These are phyloP conservation scores for Phytopythium cucurbitacearum DNA, from an alignment of 352 stramenopile species.

Conservation along the genomic window DNA sequence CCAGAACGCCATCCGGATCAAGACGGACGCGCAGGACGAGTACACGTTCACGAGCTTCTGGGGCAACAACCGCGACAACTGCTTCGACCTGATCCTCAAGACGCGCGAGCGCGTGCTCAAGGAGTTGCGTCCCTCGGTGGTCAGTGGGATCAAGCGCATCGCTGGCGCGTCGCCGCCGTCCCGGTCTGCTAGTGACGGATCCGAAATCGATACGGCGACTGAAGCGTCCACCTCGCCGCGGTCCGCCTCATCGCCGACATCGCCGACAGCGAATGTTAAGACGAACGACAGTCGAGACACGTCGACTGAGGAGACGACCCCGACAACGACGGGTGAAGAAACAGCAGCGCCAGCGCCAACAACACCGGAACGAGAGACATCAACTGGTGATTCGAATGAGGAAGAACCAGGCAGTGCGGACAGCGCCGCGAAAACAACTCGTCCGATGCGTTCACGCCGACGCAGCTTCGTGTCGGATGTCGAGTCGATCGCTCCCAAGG, in stretches of 20 bases:
- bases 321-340: no score
- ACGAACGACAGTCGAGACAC: no score
- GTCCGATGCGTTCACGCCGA: conserved; percentile 12
- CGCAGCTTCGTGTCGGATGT: conserved; percentile 59
- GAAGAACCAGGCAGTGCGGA: not conserved
- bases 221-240: conserved; percentile 4
- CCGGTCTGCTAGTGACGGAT: not conserved
- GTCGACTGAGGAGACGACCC: no score
- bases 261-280: no score
- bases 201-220: conserved; percentile 6
- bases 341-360: not conserved
- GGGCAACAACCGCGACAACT: conserved; percentile 76
- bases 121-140: conserved; percentile 17
- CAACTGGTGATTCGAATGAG: not conserved
- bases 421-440: not conserved
- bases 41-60: conserved; percentile 87
- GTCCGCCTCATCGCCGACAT: not conserved
- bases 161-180: not conserved
- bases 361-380: not conserved
- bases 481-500: conserved; percentile 48
- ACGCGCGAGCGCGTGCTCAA: conserved; percentile 53
- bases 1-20: conserved; percentile 73
- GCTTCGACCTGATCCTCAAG: conserved; percentile 67
- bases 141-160: conserved; percentile 5
- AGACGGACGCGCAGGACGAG: conserved; percentile 49